phyloP scores from a whole-genome alignment of 176 grass and related monocot species.

The Sorghum bicolor region DNA sequence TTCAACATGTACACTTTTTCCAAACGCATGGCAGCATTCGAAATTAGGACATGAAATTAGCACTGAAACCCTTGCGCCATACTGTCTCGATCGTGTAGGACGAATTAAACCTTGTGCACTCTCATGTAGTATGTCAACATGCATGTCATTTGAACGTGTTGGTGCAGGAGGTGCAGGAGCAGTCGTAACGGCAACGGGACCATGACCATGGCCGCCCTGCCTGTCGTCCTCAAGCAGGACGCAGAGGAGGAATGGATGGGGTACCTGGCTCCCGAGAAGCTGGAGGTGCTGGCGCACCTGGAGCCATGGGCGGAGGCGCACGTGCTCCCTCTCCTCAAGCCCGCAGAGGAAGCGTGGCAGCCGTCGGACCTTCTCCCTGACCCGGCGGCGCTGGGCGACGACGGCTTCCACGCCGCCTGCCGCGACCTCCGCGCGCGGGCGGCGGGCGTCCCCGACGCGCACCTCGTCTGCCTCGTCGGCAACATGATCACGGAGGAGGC shows the following conservation, averaged over 20 bases:
- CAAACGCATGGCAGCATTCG: no score
- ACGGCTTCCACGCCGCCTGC: constrained; percentile 56
- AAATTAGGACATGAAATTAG: no score
- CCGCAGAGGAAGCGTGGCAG: constrained; percentile 65
- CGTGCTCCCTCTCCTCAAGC: constrained; percentile 72
- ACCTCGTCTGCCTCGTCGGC: constrained; percentile 65
- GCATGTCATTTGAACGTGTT: neutral
- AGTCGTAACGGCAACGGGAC: neutral
- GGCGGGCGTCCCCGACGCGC: constrained; percentile 44
- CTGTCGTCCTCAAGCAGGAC: neutral
- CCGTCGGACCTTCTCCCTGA: constrained; percentile 77
- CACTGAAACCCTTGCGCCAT: no score
- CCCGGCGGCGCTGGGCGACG: constrained; percentile 34
- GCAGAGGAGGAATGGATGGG: neutral
- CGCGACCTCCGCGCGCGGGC: constrained; percentile 44
- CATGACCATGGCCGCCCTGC: neutral
- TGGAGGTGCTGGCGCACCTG: constrained; percentile 59
- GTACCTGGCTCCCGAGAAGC: constrained; percentile 60
- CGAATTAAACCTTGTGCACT: no score
- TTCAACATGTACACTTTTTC: no score
- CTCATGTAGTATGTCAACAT: no score
- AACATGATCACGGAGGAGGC: constrained; percentile 98
- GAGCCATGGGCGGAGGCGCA: constrained; percentile 60
- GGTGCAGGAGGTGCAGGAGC: constrained; percentile 18
- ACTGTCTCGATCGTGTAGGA: no score